Evolutionary conservation across 2,329 filamentous ascomycete species (phyloP).

Genomic region (Rhynchosporium secalis): DNA sequence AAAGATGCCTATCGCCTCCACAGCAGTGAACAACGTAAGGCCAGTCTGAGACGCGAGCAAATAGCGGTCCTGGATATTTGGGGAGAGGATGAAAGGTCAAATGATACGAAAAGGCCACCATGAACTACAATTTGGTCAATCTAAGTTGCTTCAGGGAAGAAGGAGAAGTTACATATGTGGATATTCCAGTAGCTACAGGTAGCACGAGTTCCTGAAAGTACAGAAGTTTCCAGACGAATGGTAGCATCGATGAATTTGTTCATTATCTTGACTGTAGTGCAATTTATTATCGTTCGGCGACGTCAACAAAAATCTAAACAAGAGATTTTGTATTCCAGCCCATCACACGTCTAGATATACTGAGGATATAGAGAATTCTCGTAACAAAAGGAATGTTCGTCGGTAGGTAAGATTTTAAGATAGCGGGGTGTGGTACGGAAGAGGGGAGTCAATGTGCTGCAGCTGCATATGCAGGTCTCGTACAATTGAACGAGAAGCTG

Average conservation of each 20-base stretch:
- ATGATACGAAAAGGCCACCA: neutral
- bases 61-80: constrained; percentile 3
- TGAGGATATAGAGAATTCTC: neutral
- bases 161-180: neutral
- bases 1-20: constrained; percentile 23
- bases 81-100: constrained; percentile 3
- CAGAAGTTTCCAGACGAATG: no score
- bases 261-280: no score
- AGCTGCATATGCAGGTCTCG: constrained; percentile 1
- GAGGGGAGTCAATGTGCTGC: neutral
- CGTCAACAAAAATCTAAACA: no score
- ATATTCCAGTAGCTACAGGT: no score
- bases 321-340: no score
- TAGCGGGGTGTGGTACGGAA: neutral
- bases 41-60: constrained; percentile 25
- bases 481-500: neutral
- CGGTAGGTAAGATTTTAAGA: neutral
- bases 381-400: neutral
- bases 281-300: no score
- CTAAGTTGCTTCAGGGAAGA: neutral
- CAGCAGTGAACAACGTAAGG: constrained; percentile 20
- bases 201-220: no score
- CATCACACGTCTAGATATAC: no score
- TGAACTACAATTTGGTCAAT: neutral
- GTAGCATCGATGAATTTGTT: no score